These are phyloP conservation scores for Rhodocollybia butyracea DNA, from an alignment of 768 basidiomycete genomes.

Conservation along the genomic window DNA sequence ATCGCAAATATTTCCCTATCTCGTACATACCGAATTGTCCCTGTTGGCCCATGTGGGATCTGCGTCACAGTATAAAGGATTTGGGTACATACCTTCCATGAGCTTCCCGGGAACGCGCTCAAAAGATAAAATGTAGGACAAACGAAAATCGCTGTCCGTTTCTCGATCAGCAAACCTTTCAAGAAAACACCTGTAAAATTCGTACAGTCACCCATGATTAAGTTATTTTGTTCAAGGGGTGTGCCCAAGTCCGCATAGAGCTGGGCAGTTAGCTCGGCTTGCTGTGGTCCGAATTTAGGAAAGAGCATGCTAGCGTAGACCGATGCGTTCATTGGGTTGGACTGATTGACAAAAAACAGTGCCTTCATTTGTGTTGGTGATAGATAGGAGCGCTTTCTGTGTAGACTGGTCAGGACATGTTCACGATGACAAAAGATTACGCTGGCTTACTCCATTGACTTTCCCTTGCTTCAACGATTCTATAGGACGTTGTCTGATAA, in stretches of 20 bases:
- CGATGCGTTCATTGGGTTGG: conserved; percentile 11
- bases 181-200: not conserved
- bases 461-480: conserved; percentile 22
- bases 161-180: not conserved
- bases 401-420: not conserved
- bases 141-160: conserved; percentile 26
- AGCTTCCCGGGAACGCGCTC: conserved; percentile 21
- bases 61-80: not conserved
- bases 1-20: not conserved
- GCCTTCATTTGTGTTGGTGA: conserved; percentile 31
- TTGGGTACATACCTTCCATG: conserved; percentile 27
- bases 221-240: conserved; percentile 16
- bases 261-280: conserved; percentile 9
- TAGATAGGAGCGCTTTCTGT: conserved; percentile 18
- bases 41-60: not conserved
- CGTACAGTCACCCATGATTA: conserved; percentile 25
- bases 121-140: conserved; percentile 32
- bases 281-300: conserved; percentile 15
- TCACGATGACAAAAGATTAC: not conserved
- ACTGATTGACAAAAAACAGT: conserved; percentile 22
- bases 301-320: conserved; percentile 21
- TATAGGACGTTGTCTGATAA: conserved; percentile 31
- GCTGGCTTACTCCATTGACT: conserved; percentile 22
- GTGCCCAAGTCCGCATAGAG: conserved; percentile 17
- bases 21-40: conserved; percentile 19